These are phyloP conservation scores for Amanita pseudoporphyria DNA, from an alignment of 768 basidiomycete genomes.

Conservation along the genomic window DNA sequence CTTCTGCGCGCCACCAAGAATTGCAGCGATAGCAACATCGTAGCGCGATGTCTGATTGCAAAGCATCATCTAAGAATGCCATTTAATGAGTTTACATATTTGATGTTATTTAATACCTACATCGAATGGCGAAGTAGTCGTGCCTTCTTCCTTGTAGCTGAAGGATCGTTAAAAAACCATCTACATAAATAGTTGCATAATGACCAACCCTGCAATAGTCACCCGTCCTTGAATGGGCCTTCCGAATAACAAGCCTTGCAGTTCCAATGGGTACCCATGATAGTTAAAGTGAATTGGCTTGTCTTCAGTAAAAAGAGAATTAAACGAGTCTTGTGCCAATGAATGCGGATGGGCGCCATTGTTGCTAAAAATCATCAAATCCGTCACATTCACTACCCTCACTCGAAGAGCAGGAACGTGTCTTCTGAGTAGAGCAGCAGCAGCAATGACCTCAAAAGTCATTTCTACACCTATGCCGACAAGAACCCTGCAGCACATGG, in stretches of 20 bases:
- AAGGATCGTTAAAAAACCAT: neutral
- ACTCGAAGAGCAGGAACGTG: conserved; percentile 65
- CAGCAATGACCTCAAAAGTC: conserved; percentile 84
- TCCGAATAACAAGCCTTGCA: conserved; percentile 57
- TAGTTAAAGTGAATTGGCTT: conserved; percentile 72
- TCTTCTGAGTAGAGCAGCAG: conserved; percentile 69
- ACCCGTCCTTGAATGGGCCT: conserved; percentile 39
- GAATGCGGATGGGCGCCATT: conserved; percentile 72
- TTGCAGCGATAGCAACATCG: conserved; percentile 51
- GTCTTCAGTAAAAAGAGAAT: conserved; percentile 63
- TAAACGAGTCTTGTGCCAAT: conserved; percentile 50
- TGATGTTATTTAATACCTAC: conserved; percentile 23
- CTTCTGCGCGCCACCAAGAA: conserved; percentile 40
- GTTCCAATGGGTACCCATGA: conserved; percentile 71
- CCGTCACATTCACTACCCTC: conserved; percentile 83
- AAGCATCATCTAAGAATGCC: conserved; percentile 55
- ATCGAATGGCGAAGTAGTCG: conserved; percentile 78
- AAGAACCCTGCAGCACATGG: conserved; percentile 48
- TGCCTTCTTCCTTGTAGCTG: conserved; percentile 63
- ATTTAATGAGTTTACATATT: neutral
- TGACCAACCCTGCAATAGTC: conserved; percentile 31
- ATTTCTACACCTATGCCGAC: conserved; percentile 85
- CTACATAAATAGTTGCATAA: neutral
- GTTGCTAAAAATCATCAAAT: conserved; percentile 73
- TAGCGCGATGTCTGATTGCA: conserved; percentile 61